phyloP scores from a whole-genome alignment of 228 moss, liverwort and hornwort species.

The Sphagnum fallax region DNA sequence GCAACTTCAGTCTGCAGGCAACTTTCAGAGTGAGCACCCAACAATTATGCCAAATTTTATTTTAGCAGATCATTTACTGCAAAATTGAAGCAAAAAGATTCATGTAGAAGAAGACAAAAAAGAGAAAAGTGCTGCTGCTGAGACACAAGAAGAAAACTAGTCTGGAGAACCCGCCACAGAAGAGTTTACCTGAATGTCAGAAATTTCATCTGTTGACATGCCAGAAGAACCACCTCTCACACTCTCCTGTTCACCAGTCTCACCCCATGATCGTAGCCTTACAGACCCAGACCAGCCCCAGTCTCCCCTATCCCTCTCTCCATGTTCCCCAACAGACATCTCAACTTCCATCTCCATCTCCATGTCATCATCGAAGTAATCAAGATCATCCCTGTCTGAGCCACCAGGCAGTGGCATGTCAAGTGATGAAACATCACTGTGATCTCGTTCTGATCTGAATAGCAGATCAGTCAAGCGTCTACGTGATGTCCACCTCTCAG shows the following conservation, averaged over 20 bases:
- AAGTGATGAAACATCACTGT: conserved; percentile 23
- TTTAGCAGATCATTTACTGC: no score
- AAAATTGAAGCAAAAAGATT: not conserved
- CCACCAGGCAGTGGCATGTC: conserved; percentile 22
- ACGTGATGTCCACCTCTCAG: conserved; percentile 30
- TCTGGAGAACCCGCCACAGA: not conserved
- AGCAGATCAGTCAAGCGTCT: conserved; percentile 27
- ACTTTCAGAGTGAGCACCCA: not conserved
- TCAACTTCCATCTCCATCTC: conserved; percentile 48
- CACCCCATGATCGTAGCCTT: conserved; percentile 35
- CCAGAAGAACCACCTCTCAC: not conserved
- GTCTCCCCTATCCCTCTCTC: conserved; percentile 30
- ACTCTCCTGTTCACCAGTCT: conserved; percentile 26
- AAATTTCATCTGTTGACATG: not conserved
- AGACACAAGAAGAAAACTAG: not conserved
- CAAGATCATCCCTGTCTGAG: conserved; percentile 38
- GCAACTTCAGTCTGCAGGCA: conserved; percentile 31
- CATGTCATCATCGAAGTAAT: conserved; percentile 21
- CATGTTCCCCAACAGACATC: conserved; percentile 41
- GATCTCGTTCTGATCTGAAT: conserved; percentile 30
- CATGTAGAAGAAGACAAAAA: not conserved
- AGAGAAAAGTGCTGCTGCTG: not conserved
- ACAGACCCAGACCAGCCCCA: conserved; percentile 50
- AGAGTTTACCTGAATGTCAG: not conserved
- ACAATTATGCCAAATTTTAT: no score